phyloP scores from a whole-genome alignment of 169 alveolate species.

The Amoebophrya sp. region DNA sequence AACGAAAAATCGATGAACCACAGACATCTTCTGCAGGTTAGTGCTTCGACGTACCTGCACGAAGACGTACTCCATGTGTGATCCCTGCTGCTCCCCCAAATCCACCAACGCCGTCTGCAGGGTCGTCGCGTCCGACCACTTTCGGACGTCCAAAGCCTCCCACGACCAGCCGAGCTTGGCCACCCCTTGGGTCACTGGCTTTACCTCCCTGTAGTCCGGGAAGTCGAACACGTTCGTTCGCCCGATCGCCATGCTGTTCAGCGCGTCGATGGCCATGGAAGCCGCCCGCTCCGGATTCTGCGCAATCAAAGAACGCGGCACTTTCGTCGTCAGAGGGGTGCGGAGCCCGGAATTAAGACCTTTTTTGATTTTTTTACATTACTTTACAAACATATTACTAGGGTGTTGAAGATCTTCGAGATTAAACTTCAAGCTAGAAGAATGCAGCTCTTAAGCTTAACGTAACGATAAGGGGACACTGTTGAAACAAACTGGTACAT shows the following conservation, averaged over 20 bases:
- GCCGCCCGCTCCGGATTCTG: slow-evolving; percentile 2
- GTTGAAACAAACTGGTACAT: neutral
- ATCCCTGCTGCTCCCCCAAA: neutral
- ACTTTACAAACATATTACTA: no score
- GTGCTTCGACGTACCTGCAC: neutral
- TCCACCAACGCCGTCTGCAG: neutral
- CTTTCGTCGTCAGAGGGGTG: neutral
- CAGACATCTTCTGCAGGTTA: no score
- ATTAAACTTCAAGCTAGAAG: neutral
- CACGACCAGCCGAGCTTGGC: neutral
- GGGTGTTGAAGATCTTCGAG: no score
- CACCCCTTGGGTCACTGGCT: neutral
- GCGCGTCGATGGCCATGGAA: neutral
- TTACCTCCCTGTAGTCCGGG: neutral
- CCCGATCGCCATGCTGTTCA: neutral
- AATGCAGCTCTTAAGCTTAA: neutral
- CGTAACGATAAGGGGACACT: neutral
- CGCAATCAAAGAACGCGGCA: neutral
- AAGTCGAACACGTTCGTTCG: neutral
- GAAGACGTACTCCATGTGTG: neutral
- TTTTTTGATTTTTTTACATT: no score
- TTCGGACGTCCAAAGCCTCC: neutral
- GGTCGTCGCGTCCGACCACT: neutral
- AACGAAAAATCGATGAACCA: no score
- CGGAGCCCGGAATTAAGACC: neutral